Conservation (phyloP, 75 land plant species). For the Ceratopteris richardii region DNA sequence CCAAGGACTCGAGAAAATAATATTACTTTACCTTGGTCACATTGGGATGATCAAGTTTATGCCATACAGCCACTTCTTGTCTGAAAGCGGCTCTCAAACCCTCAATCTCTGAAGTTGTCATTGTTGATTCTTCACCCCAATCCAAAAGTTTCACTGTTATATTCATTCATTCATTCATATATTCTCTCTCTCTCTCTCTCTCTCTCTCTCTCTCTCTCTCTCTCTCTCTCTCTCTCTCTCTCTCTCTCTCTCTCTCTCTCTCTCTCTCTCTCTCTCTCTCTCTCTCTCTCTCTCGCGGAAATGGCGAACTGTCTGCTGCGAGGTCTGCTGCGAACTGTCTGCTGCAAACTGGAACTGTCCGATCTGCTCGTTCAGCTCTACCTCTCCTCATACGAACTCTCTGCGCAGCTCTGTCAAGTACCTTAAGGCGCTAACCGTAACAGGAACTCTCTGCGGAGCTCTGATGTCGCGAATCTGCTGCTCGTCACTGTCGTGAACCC, state of each 20-base stretch:
- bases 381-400: too few relatives aligned
- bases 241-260: neutral
- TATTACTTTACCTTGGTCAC: slow-evolving; percentile 32
- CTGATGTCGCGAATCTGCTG: too few relatives aligned
- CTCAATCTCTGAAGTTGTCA: slow-evolving; percentile 20
- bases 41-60: slow-evolving; percentile 44
- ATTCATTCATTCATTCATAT: too few relatives aligned
- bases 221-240: slow-evolving; percentile 1
- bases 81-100: slow-evolving; percentile 22
- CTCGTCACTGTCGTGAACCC: too few relatives aligned
- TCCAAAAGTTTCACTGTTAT: slow-evolving; percentile 35
- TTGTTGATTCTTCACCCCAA: slow-evolving; percentile 39
- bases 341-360: too few relatives aligned
- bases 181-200: neutral
- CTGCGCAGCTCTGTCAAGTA: too few relatives aligned
- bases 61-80: slow-evolving; percentile 52
- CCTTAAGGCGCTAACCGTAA: too few relatives aligned
- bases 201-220: slow-evolving; percentile 5
- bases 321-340: neutral
- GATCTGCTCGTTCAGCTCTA: too few relatives aligned
- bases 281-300: slow-evolving; percentile 1
- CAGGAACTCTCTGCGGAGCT: too few relatives aligned
- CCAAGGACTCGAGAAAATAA: neutral
- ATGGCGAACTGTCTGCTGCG: neutral
- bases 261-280: slow-evolving; percentile 5